Conservation (phyloP, 139 green algal species). For the Trebouxia sp. region DNA sequence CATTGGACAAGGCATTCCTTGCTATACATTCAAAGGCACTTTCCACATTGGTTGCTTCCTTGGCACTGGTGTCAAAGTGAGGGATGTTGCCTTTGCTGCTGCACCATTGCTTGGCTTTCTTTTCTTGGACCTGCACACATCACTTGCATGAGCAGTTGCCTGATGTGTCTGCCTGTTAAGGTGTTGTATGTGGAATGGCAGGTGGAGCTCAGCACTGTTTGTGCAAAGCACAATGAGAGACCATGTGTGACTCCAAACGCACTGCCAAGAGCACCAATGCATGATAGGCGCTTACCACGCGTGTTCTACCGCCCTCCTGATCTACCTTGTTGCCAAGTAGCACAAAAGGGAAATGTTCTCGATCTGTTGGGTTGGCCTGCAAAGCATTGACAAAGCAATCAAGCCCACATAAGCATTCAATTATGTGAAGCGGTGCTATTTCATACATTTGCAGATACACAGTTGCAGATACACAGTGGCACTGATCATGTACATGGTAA, state of each 20-base stretch:
- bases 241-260: too few species aligned
- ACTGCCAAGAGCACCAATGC: background rate
- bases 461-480: background rate
- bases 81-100: conserved; percentile 89
- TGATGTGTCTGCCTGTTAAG: too few species aligned
- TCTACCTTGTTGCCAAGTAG: conserved; percentile 99
- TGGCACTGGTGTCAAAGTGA: conserved; percentile 94
- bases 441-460: background rate
- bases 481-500: background rate
- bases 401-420: background rate
- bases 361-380: conserved; percentile 82
- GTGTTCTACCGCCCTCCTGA: conserved; percentile 74
- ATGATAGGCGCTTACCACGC: conserved; percentile 63
- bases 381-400: background rate
- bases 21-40: conserved; percentile 89
- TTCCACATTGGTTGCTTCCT: conserved; percentile 95
- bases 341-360: conserved; percentile 98
- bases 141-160: too few species aligned
- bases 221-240: background rate
- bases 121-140: conserved; percentile 82
- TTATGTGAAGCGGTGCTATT: background rate
- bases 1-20: conserved; percentile 89
- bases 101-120: conserved; percentile 95
- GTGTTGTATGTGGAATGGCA: too few species aligned
- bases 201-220: too few species aligned